phyloP scores from a whole-genome alignment of 202 grass and related monocot genomes.

The Bolboschoenoplectus hybrid region DNA sequence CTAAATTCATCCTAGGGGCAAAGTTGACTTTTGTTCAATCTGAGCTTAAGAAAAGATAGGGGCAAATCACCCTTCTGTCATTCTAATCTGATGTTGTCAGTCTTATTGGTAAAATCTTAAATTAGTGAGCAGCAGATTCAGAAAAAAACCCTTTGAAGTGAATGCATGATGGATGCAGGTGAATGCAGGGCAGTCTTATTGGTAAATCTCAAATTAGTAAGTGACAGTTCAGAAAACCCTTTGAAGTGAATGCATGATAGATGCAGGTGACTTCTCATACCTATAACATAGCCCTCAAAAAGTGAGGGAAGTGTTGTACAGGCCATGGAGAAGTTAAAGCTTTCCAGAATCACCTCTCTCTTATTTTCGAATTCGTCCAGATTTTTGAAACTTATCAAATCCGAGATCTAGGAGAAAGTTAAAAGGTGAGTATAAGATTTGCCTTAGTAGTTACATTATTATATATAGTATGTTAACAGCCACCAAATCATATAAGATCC shows the following conservation, averaged over 20 bases:
- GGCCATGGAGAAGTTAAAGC: slow-evolving; percentile 42
- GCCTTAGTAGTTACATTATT: slow-evolving; percentile 1
- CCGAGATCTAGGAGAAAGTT: slow-evolving; percentile 57
- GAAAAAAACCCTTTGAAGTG: not conserved
- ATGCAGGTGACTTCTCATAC: slow-evolving; percentile 42
- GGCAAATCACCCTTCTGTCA: not conserved
- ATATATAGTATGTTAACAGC: not conserved
- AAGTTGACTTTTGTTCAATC: not conserved
- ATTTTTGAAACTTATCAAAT: slow-evolving; percentile 46
- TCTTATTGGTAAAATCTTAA: not conserved
- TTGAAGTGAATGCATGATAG: not conserved
- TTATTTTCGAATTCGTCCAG: slow-evolving; percentile 48
- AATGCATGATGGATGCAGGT: not conserved
- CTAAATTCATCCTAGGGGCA: not conserved
- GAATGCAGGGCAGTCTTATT: not conserved
- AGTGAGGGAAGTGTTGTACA: slow-evolving; percentile 76
- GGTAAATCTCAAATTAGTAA: not conserved
- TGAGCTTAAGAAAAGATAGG: not conserved
- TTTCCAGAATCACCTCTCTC: slow-evolving; percentile 50
- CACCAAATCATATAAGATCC: not conserved
- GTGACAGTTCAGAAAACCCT: not conserved
- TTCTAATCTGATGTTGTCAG: not conserved
- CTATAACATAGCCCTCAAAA: slow-evolving; percentile 65
- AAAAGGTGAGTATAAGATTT: slow-evolving; percentile 23
- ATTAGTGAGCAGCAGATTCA: not conserved